phyloP scores from a whole-genome alignment of 257 asterid genomes.

The Leptodermis oblonga region DNA sequence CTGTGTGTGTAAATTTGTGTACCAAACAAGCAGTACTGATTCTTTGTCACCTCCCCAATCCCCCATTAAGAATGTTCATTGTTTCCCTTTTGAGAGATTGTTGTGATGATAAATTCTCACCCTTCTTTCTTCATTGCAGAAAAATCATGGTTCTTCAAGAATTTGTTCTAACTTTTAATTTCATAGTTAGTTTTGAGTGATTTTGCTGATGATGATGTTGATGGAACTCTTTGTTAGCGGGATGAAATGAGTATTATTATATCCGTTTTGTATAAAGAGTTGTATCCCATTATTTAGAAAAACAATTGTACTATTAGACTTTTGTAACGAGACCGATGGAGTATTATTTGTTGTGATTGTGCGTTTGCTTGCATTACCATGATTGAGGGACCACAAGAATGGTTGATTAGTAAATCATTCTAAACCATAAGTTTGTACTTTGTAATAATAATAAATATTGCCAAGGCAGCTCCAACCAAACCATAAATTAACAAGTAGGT shows the following conservation, averaged over 20 bases:
- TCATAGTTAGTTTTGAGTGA: not conserved
- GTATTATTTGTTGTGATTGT: not conserved
- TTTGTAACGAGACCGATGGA: too few relatives aligned
- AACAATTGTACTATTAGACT: not conserved
- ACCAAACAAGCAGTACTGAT: constrained; percentile 7
- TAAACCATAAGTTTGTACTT: not conserved
- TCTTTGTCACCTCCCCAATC: constrained; percentile 9
- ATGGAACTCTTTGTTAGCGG: too few relatives aligned
- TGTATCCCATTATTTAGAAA: too few relatives aligned
- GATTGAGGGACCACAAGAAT: not conserved
- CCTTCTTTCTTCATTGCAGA: not conserved
- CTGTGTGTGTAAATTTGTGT: constrained; percentile 16
- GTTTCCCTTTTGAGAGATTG: not conserved
- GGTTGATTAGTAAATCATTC: not conserved
- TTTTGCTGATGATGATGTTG: too few relatives aligned
- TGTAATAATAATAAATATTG: constrained; percentile 2
- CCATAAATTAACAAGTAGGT: too few relatives aligned
- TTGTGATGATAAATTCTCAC: not conserved
- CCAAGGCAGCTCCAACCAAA: too few relatives aligned
- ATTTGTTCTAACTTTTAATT: not conserved
- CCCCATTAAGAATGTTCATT: not conserved
- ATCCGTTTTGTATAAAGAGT: too few relatives aligned
- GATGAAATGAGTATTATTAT: too few relatives aligned
- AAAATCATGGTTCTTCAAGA: not conserved
- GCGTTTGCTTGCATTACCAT: not conserved